Base-by-base conservation (phyloP, 345 rosid species). In the Linum usitatissimum region DNA sequence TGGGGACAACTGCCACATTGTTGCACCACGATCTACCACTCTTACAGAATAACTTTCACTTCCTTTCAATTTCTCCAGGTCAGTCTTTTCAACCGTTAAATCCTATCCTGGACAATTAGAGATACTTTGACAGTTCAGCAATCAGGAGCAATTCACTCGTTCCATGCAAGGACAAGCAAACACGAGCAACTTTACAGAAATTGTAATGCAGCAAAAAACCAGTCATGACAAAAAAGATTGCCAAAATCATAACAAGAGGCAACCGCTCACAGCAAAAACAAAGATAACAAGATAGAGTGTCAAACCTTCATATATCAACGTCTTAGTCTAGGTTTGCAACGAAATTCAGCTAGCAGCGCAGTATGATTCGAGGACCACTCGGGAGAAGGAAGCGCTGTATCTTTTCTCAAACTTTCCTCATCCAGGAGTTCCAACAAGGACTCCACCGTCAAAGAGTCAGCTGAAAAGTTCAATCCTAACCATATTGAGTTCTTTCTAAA, bases 361-460 rank as follows among this genome's bases (percentile, higher is more conserved):
- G 84, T 80, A 73, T 93, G 97, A 90, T 90, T 92, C 30, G 99
- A 93, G 58, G 99, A 93, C 97, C 99, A 93, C 70, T 93, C 97
- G 6, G 99, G 97, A 57, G 99, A 93, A 61, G 97, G 99, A 79
- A 93, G 99, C 23, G 95, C 99, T 4, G 99, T 93, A 74, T 93
- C 97, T 79, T 93, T 93, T 75, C 96, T 90, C 73, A 93, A 81
- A 83, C 87, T 82, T 60, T 90, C 99, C 80, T 93, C 99, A 71
- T 90, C 97, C 89, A 93, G 69, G 65, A 93, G 92, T 77, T 93
- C 99, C 85, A 93, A 74, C 68, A 93, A 75, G n/a, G 97, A 85
- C 72, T 93, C 97, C 71, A 93, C 97, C 0, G 82, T 69, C 76
- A 93, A 71, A 1, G 96, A 80, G 77, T 93, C 99, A 76, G 97